phyloP scores from a whole-genome alignment of 108 stramenopile genomes.

The Cyclotella atomus region DNA sequence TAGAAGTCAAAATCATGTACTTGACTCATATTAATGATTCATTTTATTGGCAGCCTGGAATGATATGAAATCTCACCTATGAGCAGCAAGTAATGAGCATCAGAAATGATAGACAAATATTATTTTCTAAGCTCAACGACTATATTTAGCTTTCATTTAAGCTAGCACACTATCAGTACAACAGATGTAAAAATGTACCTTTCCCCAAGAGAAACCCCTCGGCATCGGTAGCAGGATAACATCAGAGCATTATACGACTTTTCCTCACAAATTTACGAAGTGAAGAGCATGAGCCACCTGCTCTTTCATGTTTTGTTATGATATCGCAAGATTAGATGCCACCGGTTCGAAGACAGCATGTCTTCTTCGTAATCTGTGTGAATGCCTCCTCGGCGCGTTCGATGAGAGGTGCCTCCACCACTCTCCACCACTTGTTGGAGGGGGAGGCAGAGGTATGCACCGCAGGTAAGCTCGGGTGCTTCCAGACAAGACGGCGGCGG shows the following conservation, averaged over 20 bases:
- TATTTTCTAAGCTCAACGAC: too few relatives aligned
- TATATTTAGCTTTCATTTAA: conserved; percentile 11
- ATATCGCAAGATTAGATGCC: conserved; percentile 87
- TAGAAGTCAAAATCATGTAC: too few relatives aligned
- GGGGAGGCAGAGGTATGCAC: neutral
- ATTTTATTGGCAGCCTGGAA: neutral
- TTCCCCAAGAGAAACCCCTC: too few relatives aligned
- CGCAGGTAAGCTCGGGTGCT: conserved; percentile 8
- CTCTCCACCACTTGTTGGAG: neutral
- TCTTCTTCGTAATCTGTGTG: neutral
- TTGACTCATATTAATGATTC: neutral
- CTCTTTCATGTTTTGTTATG: conserved; percentile 85
- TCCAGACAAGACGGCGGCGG: conserved; percentile 7
- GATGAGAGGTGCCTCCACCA: neutral
- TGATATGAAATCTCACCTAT: too few relatives aligned
- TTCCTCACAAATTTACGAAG: conserved; percentile 69
- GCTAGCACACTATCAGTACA: conserved; percentile 10
- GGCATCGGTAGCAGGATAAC: conserved; percentile 8
- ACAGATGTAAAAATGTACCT: conserved; percentile 1
- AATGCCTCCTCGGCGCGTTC: neutral
- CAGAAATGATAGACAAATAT: too few relatives aligned
- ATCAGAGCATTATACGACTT: conserved; percentile 82
- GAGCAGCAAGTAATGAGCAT: too few relatives aligned
- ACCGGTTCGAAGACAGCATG: conserved; percentile 18
- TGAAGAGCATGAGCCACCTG: conserved; percentile 80